Evolutionary conservation across 345 rosid species (phyloP).

Genomic region (Pugionium cornutum): DNA sequence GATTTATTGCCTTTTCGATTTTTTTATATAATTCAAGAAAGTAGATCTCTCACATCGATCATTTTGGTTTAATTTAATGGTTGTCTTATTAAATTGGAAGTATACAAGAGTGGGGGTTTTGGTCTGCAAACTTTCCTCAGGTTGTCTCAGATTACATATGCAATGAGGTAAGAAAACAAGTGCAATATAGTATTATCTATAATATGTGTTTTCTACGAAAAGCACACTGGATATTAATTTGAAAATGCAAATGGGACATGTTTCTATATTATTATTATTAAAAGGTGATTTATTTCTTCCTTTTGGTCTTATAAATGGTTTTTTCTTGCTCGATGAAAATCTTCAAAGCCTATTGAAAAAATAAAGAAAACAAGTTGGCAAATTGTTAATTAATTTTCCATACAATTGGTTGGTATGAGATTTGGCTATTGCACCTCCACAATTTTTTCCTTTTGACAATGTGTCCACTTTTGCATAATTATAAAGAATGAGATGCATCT

Average conservation of each 20-base stretch:
- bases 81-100: conserved; percentile 9
- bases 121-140: conserved; percentile 35
- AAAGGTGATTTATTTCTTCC: neutral
- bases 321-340: conserved; percentile 33
- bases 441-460: conserved; percentile 26
- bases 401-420: conserved; percentile 11
- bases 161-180: conserved; percentile 28
- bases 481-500: neutral
- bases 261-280: neutral
- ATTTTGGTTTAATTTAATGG: neutral
- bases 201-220: neutral
- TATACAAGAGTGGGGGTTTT: neutral
- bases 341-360: conserved; percentile 10
- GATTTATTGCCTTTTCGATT: conserved; percentile 14
- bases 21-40: neutral
- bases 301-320: conserved; percentile 22
- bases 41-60: neutral
- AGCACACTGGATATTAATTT: conserved; percentile 3
- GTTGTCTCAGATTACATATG: conserved; percentile 30
- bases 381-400: conserved; percentile 25
- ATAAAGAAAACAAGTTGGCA: conserved; percentile 39
- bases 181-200: neutral
- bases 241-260: conserved; percentile 22
- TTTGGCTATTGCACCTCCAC: conserved; percentile 32
- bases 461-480: conserved; percentile 4